Evolutionary conservation across 257 asterid genomes (phyloP), one percentile per base, ranked within the genome.

Genomic region (Solanum stenotomum): DNA sequence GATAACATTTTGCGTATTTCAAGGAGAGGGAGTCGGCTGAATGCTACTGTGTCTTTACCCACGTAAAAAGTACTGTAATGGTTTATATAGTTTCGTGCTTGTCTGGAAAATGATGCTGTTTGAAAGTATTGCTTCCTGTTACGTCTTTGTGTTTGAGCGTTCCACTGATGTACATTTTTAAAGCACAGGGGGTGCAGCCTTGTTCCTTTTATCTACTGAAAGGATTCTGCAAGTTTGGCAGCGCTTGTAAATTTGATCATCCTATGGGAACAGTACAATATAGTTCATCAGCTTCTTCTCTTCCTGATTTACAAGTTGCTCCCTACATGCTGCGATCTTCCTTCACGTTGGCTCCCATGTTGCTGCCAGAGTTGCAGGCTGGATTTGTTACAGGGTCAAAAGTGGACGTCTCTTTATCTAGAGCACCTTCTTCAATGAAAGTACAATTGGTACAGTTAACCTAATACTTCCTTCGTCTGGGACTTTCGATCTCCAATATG

Each of bases 131-230:
- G 61, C 61, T 49, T 46, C 42, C n/a, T 49, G 71, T 49, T 49
- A 10, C 56, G 9, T 49, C 42, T 18, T 31, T 5, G n/a, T 82
- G 44, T 82, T 49, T 46, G 44, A 29, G 76, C 18, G 34, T 75
- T 29, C 68, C 35, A 10, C 74, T 86, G 70, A 44, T 16, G 27
- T 61, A n/a, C 42, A 11, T 29, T 86, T 14, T 52, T 74, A 77
- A 65, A 87, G 89, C 94, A 96, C 94, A 96, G 98, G 98, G 98
- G 70, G 90, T 87, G 92, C 98, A 93, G 92, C 91, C 96, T 87
- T 96, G 98, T 94, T 75, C 95, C n/a, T 96, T 91, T 92, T 95
- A 96, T 93, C 78, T 94, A 92, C 96, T 90, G 92, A 96, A 91
- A 44, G 98, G 98, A 56, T 90, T 88, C 88, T 96, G 98, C 96